These are phyloP conservation scores for Penicillium goetzii DNA, from an alignment of 495 filamentous ascomycete genomes.

Conservation along the genomic window DNA sequence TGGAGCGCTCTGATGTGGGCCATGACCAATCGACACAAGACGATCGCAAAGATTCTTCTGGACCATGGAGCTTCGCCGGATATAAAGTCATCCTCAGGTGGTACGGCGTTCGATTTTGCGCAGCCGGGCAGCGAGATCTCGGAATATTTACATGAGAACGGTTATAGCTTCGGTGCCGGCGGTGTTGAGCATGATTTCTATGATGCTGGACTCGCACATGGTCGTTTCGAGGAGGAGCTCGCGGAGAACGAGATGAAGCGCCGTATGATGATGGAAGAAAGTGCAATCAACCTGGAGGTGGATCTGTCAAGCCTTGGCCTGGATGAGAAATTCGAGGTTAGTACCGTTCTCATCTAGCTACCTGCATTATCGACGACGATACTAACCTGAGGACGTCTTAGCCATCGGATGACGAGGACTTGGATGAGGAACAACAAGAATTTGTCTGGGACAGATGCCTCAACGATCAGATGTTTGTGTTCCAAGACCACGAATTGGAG, in stretches of 20 bases:
- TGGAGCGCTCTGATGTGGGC: conserved; percentile 99
- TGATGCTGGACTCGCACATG: conserved; percentile 87
- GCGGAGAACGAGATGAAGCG: conserved; percentile 94
- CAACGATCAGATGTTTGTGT: conserved; percentile 99
- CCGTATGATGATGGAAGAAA: conserved; percentile 99
- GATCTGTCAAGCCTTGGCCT: conserved; percentile 94
- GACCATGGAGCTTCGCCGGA: conserved; percentile 95
- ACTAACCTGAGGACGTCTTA: conserved; percentile 36
- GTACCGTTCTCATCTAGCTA: conserved; percentile 24
- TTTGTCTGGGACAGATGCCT: conserved; percentile 97
- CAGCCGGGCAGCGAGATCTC: conserved; percentile 95
- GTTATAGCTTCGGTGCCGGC: conserved; percentile 83
- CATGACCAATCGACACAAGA: conserved; percentile 97
- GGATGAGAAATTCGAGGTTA: conserved; percentile 92
- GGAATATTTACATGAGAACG: conserved; percentile 89
- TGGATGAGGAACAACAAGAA: conserved; percentile 88
- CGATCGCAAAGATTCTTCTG: conserved; percentile 86
- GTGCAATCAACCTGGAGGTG: conserved; percentile 94
- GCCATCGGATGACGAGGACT: conserved; percentile 71
- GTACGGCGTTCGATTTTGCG: conserved; percentile 96
- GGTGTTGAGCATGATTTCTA: conserved; percentile 97
- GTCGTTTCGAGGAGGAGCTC: conserved; percentile 94
- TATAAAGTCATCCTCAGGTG: conserved; percentile 88
- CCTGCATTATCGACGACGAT: background rate
- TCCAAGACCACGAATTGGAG: conserved; percentile 90